Evolutionary conservation across 1,284 basidiomycete species (phyloP), one percentile per base, ranked within the genome.

Genomic region (Puccinia horiana): DNA sequence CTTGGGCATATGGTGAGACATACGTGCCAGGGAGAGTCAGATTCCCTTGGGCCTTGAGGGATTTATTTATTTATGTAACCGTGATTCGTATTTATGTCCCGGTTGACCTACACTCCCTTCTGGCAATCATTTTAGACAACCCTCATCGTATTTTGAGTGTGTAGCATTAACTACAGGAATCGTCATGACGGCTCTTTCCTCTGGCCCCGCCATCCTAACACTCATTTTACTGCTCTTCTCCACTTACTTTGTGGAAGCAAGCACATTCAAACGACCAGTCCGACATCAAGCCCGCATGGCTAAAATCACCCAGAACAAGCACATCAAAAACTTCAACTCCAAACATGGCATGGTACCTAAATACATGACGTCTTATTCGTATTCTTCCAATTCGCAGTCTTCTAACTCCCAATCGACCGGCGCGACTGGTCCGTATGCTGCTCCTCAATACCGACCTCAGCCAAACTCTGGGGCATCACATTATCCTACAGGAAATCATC

Each of bases 141-240:
- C n/a, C n/a, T n/a, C n/a, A n/a, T n/a, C n/a, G n/a, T n/a, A n/a
- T n/a, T n/a, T n/a, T n/a, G n/a, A n/a, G n/a, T n/a, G n/a, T n/a
- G n/a, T n/a, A n/a, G n/a, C n/a, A n/a, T n/a, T n/a, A n/a, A n/a
- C n/a, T n/a, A n/a, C n/a, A n/a, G n/a, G n/a, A n/a, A n/a, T n/a
- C n/a, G 18, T 42, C 63, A 65, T 65, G 63, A 37, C 63, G 35
- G 35, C 63, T 65, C 63, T 65, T 65, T 65, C 37, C 18, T 65
- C 18, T 65, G 37, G 63, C 35, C 23, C 40, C 63, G 63, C 32
- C 63, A 65, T 32, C 32, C 63, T 65, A 65, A 65, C 63, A 65
- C 20, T 65, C 63, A 37, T 65, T 65, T 42, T 42, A 65, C 37
- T 65, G 32, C 18, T 65, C 2, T 18, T 65, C 32, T 42, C 63